Evolutionary conservation across 2,329 filamentous ascomycete genomes (phyloP).

Genomic region (Podosphaera xanthii): DNA sequence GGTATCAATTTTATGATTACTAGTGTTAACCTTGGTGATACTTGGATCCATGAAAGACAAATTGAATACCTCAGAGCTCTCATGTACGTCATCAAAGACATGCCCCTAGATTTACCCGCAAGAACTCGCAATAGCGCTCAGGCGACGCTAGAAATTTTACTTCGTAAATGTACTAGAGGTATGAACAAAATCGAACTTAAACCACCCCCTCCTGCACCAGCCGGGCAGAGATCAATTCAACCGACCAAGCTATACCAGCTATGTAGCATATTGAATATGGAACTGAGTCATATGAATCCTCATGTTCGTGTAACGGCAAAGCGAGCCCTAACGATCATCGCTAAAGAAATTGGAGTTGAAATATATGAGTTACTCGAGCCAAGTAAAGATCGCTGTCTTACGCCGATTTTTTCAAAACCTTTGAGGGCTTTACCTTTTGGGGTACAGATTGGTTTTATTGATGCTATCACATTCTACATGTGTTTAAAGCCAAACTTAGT

Average conservation of each 20-base stretch:
- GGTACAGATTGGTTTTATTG: constrained; percentile 94
- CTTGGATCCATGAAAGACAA: constrained; percentile 64
- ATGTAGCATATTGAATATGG: constrained; percentile 65
- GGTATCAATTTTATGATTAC: constrained; percentile 79
- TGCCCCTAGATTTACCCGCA: constrained; percentile 80
- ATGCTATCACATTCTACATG: constrained; percentile 90
- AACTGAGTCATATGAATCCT: constrained; percentile 87
- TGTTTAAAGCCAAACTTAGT: constrained; percentile 74
- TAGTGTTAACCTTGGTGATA: constrained; percentile 60
- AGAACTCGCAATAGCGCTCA: constrained; percentile 69
- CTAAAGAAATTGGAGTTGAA: constrained; percentile 52
- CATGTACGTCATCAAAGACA: constrained; percentile 95
- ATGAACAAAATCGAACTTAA: constrained; percentile 58
- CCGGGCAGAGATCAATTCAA: constrained; percentile 31
- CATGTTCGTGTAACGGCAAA: constrained; percentile 79
- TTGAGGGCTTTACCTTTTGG: constrained; percentile 78
- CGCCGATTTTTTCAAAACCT: constrained; percentile 87
- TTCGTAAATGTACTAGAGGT: constrained; percentile 56
- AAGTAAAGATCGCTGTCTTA: constrained; percentile 72
- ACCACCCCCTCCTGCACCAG: constrained; percentile 24
- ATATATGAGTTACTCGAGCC: constrained; percentile 76
- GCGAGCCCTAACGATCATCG: constrained; percentile 57
- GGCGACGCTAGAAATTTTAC: constrained; percentile 56
- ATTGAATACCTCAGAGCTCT: constrained; percentile 77
- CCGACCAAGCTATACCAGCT: constrained; percentile 49